Base-by-base conservation (phyloP, 306 rosid species). In the Quercus rubra region DNA sequence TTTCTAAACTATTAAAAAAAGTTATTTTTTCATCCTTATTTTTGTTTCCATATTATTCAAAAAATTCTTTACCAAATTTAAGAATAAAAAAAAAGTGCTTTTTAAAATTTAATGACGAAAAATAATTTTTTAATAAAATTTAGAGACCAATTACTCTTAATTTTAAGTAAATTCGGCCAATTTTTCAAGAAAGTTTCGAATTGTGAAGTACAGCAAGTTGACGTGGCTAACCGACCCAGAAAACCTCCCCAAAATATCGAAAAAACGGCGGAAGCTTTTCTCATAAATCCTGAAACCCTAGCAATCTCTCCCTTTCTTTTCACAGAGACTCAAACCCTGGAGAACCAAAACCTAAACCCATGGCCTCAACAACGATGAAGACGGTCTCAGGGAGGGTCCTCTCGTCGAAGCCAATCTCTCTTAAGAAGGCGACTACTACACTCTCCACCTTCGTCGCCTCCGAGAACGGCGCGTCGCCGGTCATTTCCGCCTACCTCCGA, bases 341-440 rank as follows among this genome's bases (percentile, higher is more conserved):
- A 70, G 56, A 9, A 9, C 64, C 3, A 21, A 56, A 17, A 18
- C 51, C 49, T 9, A 5, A 33, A 23, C 35, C 4, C 69, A 68
- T 20, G 33, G 68, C 17, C 19, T 21, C n/a, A 75, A 73, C 63
- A 59, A 88, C 83, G 86, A 88, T 85, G 87, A 83, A 83, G 77
- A 69, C 84, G 12, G 74, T 88, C 55, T 52, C 78, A 0, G 87
- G 84, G 12, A 43, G 13, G 30, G 77, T 85, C 8, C 30, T 83
- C 56, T 80, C 86, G 49, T 83, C 87, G 54, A 83, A 83, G 83
- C 89, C 86, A 5, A 78, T 85, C 55, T 85, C 91, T 20, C 84
- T 88, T 31, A 80, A 87, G 61, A 81, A 80, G 33, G 91, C 91
- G 14, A 80, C 91, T 21, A 46, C 87, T 31, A 68, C 73, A 8